phyloP scores from a whole-genome alignment of 1,284 basidiomycete genomes.

The Cutaneotrichosporon sp. region DNA sequence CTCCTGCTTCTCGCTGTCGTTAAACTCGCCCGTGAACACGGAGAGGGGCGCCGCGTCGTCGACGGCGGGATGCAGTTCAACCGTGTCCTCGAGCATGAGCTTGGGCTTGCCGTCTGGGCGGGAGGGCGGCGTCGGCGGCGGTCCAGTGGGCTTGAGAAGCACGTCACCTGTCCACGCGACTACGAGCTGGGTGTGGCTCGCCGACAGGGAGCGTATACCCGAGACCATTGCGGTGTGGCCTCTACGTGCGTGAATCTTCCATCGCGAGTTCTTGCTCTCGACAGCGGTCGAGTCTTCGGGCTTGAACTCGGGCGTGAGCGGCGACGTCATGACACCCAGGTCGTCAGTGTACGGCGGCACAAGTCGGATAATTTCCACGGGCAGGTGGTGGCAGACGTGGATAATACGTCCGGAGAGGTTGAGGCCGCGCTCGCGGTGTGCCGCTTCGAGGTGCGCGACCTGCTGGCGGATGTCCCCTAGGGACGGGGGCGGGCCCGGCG shows the following conservation, averaged over 20 bases:
- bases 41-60: conserved; percentile 27
- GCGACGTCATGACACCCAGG: conserved; percentile 27
- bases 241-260: conserved; percentile 74
- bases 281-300: conserved; percentile 36
- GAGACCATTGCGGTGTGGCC: conserved; percentile 95
- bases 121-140: conserved; percentile 6
- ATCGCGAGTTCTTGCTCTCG: conserved; percentile 49
- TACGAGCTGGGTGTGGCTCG: conserved; percentile 81
- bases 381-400: conserved; percentile 61
- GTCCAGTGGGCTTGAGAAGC: conserved; percentile 31
- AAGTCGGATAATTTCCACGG: conserved; percentile 42
- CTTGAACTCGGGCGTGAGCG: conserved; percentile 47
- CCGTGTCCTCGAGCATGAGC: conserved; percentile 16
- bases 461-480: conserved; percentile 48
- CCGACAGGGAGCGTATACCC: conserved; percentile 77
- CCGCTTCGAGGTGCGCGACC: conserved; percentile 58
- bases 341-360: conserved; percentile 22
- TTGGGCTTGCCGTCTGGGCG: conserved; percentile 5
- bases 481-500: conserved; percentile 36
- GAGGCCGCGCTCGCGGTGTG: conserved; percentile 63
- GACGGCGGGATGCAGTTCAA: conserved; percentile 20
- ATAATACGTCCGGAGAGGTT: conserved; percentile 76
- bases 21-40: conserved; percentile 56
- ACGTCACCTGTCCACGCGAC: conserved; percentile 94
- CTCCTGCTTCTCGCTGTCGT: conserved; percentile 57